Conservation (phyloP, 2,329 filamentous ascomycete genomes). For the Hymenoscyphus repandus region DNA sequence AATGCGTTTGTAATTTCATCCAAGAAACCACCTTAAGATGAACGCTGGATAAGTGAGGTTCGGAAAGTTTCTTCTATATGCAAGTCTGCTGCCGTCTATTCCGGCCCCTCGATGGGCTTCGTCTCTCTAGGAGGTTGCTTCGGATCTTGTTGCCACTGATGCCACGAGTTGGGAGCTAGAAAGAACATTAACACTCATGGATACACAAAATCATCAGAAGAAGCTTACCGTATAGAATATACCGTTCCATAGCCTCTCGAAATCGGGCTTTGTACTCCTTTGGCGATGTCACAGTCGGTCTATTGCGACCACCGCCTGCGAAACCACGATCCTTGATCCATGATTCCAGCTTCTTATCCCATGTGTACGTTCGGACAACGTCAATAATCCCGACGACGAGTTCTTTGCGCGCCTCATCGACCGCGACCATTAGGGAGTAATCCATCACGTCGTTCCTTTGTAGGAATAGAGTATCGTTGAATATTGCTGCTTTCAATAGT, state of each 20-base stretch:
- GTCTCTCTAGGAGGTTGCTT: background rate
- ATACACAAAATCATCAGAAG: background rate
- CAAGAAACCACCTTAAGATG: too few species aligned
- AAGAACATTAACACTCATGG: background rate
- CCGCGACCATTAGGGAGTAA: slow-evolving; percentile 96
- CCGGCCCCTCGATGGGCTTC: background rate
- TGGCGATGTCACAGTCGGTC: slow-evolving; percentile 92
- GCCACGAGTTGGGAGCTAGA: slow-evolving; percentile 16
- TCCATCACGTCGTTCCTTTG: slow-evolving; percentile 98
- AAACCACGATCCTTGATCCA: slow-evolving; percentile 98
- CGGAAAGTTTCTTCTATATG: too few species aligned
- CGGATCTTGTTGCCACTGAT: slow-evolving; percentile 13
- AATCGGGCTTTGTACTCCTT: slow-evolving; percentile 95
- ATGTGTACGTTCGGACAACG: slow-evolving; percentile 96
- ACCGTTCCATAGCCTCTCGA: slow-evolving; percentile 92
- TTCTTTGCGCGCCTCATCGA: slow-evolving; percentile 84
- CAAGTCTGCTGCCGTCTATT: background rate
- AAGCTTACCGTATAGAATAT: slow-evolving; percentile 40
- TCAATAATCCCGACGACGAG: slow-evolving; percentile 97
- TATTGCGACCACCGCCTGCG: slow-evolving; percentile 67
- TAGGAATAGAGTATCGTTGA: slow-evolving; percentile 95
- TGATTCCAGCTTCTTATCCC: slow-evolving; percentile 99
- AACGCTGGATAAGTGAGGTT: too few species aligned
- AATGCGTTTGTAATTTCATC: too few species aligned
- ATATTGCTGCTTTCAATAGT: slow-evolving; percentile 82